phyloP scores from a whole-genome alignment of 2,329 filamentous ascomycete species.

The Lasiodiplodia theobromae region DNA sequence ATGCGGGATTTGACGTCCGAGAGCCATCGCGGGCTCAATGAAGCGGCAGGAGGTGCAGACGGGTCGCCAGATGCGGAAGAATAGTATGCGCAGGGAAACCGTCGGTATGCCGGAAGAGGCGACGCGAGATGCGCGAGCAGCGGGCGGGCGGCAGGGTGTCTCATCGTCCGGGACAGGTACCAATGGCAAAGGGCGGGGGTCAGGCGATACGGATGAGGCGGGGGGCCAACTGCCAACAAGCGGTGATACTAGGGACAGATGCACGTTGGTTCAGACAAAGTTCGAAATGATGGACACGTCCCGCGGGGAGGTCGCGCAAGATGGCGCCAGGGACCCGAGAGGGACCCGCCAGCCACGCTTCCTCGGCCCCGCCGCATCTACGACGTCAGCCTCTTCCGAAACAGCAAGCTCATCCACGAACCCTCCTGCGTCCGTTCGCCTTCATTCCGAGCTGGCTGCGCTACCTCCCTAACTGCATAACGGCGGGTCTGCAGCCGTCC shows the following conservation, averaged over 20 bases:
- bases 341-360: constrained; percentile 19
- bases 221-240: background rate
- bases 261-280: constrained; percentile 16
- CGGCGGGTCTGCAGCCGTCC: background rate
- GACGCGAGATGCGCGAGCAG: constrained; percentile 20
- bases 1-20: constrained; percentile 70
- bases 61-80: constrained; percentile 20
- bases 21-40: constrained; percentile 69
- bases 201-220: background rate
- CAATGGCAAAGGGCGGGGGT: constrained; percentile 1
- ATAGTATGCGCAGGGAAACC: constrained; percentile 18
- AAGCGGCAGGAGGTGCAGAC: constrained; percentile 37
- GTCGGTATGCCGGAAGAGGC: constrained; percentile 17
- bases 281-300: constrained; percentile 5
- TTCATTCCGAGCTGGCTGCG: background rate
- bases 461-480: background rate
- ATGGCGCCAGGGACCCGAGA: constrained; percentile 2
- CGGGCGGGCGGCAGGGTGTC: constrained; percentile 16
- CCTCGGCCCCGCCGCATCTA: constrained; percentile 19
- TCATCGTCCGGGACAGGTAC: constrained; percentile 8
- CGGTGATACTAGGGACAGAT: constrained; percentile 2
- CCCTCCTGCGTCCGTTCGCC: background rate
- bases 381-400: constrained; percentile 25
- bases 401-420: background rate
- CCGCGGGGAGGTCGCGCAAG: constrained; percentile 11